Evolutionary conservation across 2,329 filamentous ascomycete species (phyloP).

Genomic region (Verticillium longisporum): DNA sequence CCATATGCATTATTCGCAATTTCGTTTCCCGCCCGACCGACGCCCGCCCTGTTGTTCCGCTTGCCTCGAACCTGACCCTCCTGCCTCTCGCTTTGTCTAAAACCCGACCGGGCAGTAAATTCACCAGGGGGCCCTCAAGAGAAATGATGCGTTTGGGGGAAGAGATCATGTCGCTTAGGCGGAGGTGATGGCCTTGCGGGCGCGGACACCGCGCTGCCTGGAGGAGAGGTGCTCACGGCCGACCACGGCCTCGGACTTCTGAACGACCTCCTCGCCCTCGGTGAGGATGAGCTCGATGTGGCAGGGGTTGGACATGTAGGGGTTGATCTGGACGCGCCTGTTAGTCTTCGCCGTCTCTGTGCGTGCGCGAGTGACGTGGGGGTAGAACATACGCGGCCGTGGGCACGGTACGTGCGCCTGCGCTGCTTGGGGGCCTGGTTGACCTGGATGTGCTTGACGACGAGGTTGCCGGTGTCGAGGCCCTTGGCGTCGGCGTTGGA

Average conservation of each 20-base stretch:
- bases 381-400: constrained; percentile 84
- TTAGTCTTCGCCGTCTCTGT: neutral
- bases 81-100: neutral
- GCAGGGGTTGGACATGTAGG: constrained; percentile 99
- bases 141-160: neutral
- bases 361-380: neutral
- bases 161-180: constrained; percentile 37
- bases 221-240: constrained; percentile 69
- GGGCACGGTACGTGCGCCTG: constrained; percentile 98
- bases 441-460: constrained; percentile 99
- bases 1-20: neutral
- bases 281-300: constrained; percentile 99
- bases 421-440: constrained; percentile 99
- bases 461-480: constrained; percentile 91
- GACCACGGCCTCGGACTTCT: constrained; percentile 72
- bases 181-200: constrained; percentile 58
- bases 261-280: constrained; percentile 91
- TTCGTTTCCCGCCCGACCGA: neutral
- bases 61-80: neutral
- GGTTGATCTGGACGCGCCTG: constrained; percentile 74
- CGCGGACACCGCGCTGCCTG: constrained; percentile 78
- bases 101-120: neutral
- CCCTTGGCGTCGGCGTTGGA: constrained; percentile 96
- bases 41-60: neutral
- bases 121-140: neutral